Evolutionary conservation across 208 protist species (phyloP).

Genomic region (Perkinsela sp.): DNA sequence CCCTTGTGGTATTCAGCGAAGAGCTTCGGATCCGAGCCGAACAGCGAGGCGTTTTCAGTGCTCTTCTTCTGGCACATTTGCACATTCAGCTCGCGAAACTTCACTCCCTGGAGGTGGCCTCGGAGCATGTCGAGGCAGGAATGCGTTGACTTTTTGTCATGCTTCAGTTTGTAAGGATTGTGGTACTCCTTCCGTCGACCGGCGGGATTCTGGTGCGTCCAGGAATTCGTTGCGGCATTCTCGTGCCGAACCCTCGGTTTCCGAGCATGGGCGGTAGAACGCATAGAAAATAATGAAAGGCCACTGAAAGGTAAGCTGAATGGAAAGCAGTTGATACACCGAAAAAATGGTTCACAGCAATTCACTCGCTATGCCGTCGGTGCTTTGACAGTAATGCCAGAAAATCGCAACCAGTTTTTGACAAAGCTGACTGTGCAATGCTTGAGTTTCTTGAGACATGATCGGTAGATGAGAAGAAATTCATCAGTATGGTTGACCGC

Average conservation of each 20-base stretch:
- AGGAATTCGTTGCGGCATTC: too few species aligned
- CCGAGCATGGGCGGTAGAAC: too few species aligned
- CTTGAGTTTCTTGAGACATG: background rate
- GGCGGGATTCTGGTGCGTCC: background rate
- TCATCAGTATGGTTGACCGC: background rate
- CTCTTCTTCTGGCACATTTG: background rate
- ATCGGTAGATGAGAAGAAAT: background rate
- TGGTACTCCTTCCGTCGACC: background rate
- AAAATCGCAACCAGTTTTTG: background rate
- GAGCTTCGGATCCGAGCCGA: background rate
- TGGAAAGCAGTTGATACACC: too few species aligned
- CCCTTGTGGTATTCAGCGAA: background rate
- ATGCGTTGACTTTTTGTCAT: background rate
- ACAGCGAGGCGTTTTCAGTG: background rate
- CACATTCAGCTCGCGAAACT: background rate
- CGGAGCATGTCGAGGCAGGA: background rate
- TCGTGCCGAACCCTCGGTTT: too few species aligned
- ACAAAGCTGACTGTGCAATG: background rate
- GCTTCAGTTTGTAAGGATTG: background rate
- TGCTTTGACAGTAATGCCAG: too few species aligned
- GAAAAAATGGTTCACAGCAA: too few species aligned
- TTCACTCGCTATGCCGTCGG: too few species aligned
- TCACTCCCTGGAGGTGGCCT: background rate
- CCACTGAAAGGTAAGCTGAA: too few species aligned
- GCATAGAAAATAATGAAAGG: too few species aligned